Conservation (phyloP, 306 rosid genomes). For the Prosopis cineraria region DNA sequence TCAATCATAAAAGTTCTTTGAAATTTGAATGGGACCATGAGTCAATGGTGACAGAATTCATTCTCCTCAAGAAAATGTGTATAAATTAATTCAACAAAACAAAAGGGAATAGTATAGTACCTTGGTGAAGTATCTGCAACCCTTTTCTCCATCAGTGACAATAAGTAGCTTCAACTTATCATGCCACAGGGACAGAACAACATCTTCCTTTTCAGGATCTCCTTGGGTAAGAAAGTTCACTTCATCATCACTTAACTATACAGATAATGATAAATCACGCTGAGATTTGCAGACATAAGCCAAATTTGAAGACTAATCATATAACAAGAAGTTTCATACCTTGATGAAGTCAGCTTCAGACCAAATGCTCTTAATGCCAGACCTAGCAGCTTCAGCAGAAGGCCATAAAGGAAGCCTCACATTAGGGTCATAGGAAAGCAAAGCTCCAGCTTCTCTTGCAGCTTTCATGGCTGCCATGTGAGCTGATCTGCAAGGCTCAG, state of each 20-base stretch:
- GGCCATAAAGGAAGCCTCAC: slow-evolving; percentile 70
- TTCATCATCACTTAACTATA: slow-evolving; percentile 73
- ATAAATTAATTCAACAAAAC: background rate
- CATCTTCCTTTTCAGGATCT: slow-evolving; percentile 57
- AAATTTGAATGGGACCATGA: background rate
- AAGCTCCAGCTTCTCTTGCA: slow-evolving; percentile 57
- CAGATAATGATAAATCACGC: background rate
- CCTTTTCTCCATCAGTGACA: slow-evolving; percentile 70
- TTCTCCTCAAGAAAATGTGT: slow-evolving; percentile 15
- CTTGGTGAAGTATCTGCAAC: slow-evolving; percentile 69
- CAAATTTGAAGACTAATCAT: background rate
- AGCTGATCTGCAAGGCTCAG: slow-evolving; percentile 73
- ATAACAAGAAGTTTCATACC: slow-evolving; percentile 34
- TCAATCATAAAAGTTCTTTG: background rate
- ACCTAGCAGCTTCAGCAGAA: slow-evolving; percentile 58
- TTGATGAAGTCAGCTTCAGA: slow-evolving; percentile 67
- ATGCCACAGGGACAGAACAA: slow-evolving; percentile 55
- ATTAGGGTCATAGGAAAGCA: slow-evolving; percentile 76
- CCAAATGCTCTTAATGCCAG: slow-evolving; percentile 72
- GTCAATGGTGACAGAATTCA: background rate
- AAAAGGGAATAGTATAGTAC: slow-evolving; percentile 39
- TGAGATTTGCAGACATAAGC: background rate
- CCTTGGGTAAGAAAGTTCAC: slow-evolving; percentile 62
- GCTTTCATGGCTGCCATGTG: slow-evolving; percentile 75
- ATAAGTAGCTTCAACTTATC: slow-evolving; percentile 62